Conservation (phyloP, 108 stramenopile species). For the Cyclotella atomus region DNA sequence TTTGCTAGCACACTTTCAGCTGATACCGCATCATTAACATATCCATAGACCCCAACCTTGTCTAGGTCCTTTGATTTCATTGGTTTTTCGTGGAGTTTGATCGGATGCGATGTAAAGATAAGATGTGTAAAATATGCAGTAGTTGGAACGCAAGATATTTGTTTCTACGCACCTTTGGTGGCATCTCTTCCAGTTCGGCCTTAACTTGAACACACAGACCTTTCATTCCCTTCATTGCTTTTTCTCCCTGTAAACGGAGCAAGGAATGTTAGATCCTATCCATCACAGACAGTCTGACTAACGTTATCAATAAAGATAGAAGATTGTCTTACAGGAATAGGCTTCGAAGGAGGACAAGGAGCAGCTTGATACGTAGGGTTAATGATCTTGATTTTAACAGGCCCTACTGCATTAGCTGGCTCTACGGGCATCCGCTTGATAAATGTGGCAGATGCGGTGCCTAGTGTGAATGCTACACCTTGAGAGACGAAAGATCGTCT, state of each 20-base stretch:
- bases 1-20: conserved; percentile 90
- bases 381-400: conserved; percentile 78
- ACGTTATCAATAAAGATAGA: too few relatives aligned
- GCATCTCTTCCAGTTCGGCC: conserved; percentile 57
- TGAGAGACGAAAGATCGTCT: conserved; percentile 1
- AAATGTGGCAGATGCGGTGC: conserved; percentile 3
- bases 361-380: conserved; percentile 75
- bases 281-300: too few relatives aligned
- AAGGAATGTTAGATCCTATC: background rate
- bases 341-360: conserved; percentile 82
- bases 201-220: conserved; percentile 89
- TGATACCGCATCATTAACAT: conserved; percentile 71
- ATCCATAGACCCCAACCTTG: conserved; percentile 86
- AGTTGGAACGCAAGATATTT: background rate
- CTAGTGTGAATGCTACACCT: conserved; percentile 7
- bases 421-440: background rate
- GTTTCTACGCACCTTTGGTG: conserved; percentile 41
- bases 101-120: background rate
- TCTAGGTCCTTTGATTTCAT: conserved; percentile 52
- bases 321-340: conserved; percentile 79
- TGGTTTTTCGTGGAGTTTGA: background rate
- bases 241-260: conserved; percentile 70
- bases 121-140: background rate
- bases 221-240: conserved; percentile 93
- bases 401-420: conserved; percentile 77